Percentiles rank a stretch among this genome's conserved stretches.
Evolutionary conservation across 2,329 filamentous ascomycete species (phyloP).

Genomic region (Fusarium musae): DNA sequence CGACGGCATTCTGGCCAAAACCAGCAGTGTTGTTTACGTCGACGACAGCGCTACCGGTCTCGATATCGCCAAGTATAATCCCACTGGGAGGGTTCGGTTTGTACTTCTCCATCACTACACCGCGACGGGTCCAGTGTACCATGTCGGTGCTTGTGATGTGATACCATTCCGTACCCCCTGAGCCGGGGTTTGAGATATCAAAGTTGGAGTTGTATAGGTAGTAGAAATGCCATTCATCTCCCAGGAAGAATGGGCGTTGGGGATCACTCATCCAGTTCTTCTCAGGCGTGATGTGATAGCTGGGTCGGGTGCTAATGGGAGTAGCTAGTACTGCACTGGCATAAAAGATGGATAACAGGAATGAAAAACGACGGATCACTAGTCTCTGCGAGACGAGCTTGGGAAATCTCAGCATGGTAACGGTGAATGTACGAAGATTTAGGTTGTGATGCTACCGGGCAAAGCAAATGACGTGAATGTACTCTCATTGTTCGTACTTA

Average conservation of each 20-base stretch:
- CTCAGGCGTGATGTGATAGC: neutral
- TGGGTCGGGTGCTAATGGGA: neutral
- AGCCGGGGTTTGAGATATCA: neutral
- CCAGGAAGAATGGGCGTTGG: neutral
- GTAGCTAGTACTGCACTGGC: neutral
- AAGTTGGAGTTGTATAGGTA: constrained; percentile 6
- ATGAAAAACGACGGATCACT: too few relatives aligned
- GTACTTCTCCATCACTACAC: neutral
- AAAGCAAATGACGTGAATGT: accelerated
- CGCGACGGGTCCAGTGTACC: neutral
- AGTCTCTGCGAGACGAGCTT: neutral
- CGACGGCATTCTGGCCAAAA: neutral
- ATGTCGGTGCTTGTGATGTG: neutral
- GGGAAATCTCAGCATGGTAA: neutral
- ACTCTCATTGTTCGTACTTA: neutral
- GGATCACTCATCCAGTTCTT: constrained; percentile 6
- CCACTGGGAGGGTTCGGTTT: neutral
- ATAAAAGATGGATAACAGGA: neutral
- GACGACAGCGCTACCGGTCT: neutral
- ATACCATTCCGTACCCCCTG: neutral
- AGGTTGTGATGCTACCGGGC: neutral
- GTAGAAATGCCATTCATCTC: neutral
- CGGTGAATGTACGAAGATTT: neutral
- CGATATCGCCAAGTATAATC: neutral
- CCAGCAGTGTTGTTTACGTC: neutral